These are phyloP conservation scores for Wickerhamomyces strasburgensis DNA, from an alignment of 805 yeast species.

Conservation along the genomic window DNA sequence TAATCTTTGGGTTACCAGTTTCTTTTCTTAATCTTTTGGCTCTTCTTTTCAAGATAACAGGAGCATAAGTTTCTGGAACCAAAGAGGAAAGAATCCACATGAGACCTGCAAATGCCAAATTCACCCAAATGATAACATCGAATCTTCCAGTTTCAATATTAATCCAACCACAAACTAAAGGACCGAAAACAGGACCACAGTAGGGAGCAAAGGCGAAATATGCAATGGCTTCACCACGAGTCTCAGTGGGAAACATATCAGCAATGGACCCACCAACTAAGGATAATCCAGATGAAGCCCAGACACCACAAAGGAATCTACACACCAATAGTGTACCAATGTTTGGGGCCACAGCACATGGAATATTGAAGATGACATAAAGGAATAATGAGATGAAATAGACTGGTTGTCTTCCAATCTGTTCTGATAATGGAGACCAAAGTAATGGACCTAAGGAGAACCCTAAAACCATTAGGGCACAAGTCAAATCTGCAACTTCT, in stretches of 20 bases:
- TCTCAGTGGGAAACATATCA: conserved; percentile 76
- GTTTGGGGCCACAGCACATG: conserved; percentile 80
- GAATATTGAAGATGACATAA: conserved; percentile 76
- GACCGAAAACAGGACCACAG: conserved; percentile 90
- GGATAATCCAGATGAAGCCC: conserved; percentile 76
- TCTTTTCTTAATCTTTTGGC: conserved; percentile 67
- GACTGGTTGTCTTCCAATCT: conserved; percentile 80
- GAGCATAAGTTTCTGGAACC: conserved; percentile 91
- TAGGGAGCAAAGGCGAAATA: conserved; percentile 90
- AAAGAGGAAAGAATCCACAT: conserved; percentile 62
- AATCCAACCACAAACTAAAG: conserved; percentile 82
- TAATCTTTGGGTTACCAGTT: conserved; percentile 77
- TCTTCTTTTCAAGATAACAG: conserved; percentile 64
- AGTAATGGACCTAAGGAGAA: conserved; percentile 81
- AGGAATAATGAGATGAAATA: conserved; percentile 71
- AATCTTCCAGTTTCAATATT: conserved; percentile 62
- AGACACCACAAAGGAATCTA: conserved; percentile 84
- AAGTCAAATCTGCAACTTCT: conserved; percentile 76
- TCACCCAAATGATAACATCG: conserved; percentile 81
- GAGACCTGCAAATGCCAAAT: conserved; percentile 85
- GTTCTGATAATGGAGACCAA: conserved; percentile 88
- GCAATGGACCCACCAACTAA: conserved; percentile 90
- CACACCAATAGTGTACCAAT: conserved; percentile 77
- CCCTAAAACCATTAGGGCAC: conserved; percentile 86
- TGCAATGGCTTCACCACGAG: conserved; percentile 87